Evolutionary conservation across 208 protist genomes (phyloP), one percentile per base, ranked within the genome.

Genomic region (Leishmania tropica): DNA sequence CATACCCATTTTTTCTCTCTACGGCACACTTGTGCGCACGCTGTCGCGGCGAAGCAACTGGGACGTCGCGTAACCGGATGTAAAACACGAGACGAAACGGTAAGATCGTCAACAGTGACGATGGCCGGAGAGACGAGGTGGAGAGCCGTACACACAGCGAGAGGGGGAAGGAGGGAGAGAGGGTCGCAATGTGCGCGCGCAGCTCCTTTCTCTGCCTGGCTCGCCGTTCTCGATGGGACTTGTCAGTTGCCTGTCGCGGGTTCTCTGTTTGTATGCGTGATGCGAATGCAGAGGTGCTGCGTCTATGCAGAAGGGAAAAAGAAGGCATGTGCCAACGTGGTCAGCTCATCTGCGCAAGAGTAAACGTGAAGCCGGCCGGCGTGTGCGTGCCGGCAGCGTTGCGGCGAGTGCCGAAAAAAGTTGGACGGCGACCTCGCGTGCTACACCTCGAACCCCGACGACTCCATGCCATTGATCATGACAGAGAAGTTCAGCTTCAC

Each of bases 401-500:
- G n/a, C 3, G 51, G 31, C 35, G 45, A 58, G 21, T 62, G 51
- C 73, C 24, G 15, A 28, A 28, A 47, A 62, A 21, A 47, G 35
- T 15, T 0, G 35, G 6, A 40, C 35, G 31, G 31, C 56, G 15
- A 47, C 54, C 37, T 1, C n/a, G 24, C 47, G 24, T 47, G 67
- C 40, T 84, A 87, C 45, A 83, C 48, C 47, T 95, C 92, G 78
- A 93, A 96, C n/a, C 94, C 94, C 31, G 87, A 92, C 58, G 87
- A 87, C 40, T 88, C 83, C 81, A 97, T 86, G 7, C 94, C 94
- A 67, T 89, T 95, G 48, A 97, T 85, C 51, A 91, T 84, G 21
- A 97, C 90, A 5, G 87, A 91, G 47, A 97, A 94, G 40, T 88
- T 92, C 1, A 97, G 64, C 17, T 86, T 82, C 28, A 94, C 93